Evolutionary conservation across 2,329 filamentous ascomycete species (phyloP), one percentile per base, ranked within the genome.

Genomic region (Paracorniculantispora psalliotae): DNA sequence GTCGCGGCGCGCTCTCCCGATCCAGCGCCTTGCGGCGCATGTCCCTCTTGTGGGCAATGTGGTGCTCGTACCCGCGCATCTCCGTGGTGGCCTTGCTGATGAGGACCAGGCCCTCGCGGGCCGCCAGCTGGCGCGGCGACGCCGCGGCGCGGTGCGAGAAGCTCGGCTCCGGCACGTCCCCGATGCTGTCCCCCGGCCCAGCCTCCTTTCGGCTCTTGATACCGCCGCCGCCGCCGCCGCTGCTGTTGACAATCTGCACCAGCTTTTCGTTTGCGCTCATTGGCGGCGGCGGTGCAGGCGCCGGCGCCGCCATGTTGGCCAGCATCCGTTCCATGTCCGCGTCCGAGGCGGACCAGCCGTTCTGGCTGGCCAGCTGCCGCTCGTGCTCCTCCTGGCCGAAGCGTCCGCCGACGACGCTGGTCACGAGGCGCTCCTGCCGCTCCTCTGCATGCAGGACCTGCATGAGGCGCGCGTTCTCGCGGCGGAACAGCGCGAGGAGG

Each of bases 401-500:
- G n/a, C n/a, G n/a, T n/a, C n/a, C 47, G 9, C 44, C 12, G 28
- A 63, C 41, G 21, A 62, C 61, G 17, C 43, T 33, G 8, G 57
- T 12, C 10, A 63, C 61, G 15, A 23, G 37, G 15, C 33, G 23
- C 9, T 35, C 12, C 5, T 19, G 5, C 7, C 19, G 57, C 50
- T 69, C 66, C 13, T 63, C 63, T 41, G 57, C 63, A 8, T 59
- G 61, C 9, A 63, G 63, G 7, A 64, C 59, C 52, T 64, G 66
- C 21, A 63, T 52, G 57, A 73, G 63, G 57, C 73, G 73, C n/a
- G 67, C 59, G 59, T 65, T 67, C 55, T 75, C 71, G 35, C 68
- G 71, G 30, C 64, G 62, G 48, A 65, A 62, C 8, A 73, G 63
- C 19, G 65, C 59, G 46, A 67, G 54, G 23, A 73, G 65, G 65